Conservation (phyloP, 129 eudicot species). For the Chrysanthemum lavandulifolium region DNA sequence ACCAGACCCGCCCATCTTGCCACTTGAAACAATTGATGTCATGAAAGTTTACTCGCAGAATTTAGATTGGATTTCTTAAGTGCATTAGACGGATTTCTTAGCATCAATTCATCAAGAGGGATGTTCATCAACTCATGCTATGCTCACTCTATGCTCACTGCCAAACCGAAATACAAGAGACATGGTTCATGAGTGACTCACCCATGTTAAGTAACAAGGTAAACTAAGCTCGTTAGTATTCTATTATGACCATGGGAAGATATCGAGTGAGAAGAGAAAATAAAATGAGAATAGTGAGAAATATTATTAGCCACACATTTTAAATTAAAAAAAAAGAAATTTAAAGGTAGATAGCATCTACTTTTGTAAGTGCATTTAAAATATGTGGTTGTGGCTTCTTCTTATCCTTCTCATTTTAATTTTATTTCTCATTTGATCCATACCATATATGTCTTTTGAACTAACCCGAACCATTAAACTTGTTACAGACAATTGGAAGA, state of each 20-base stretch:
- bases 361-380: too few species aligned
- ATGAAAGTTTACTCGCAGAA: slow-evolving; percentile 29
- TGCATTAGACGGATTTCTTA: slow-evolving; percentile 47
- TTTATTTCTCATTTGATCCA: too few species aligned
- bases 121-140: slow-evolving; percentile 86
- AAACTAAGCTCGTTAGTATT: background rate
- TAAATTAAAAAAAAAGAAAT: too few species aligned
- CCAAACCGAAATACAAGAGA: slow-evolving; percentile 94
- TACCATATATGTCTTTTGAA: background rate
- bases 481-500: slow-evolving; percentile 70
- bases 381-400: too few species aligned
- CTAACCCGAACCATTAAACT: slow-evolving; percentile 7
- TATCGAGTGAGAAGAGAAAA: too few species aligned
- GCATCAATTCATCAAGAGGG: slow-evolving; percentile 57
- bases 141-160: slow-evolving; percentile 92
- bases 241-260: background rate
- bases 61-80: slow-evolving; percentile 58
- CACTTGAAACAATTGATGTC: too few species aligned
- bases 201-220: slow-evolving; percentile 68
- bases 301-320: too few species aligned
- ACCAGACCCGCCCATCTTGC: too few species aligned
- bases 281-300: too few species aligned
- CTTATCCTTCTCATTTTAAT: too few species aligned
- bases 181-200: slow-evolving; percentile 76
- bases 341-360: too few species aligned